A percentile compares a stretch with the other conserved stretches of the same genome.
These are phyloP conservation scores for Fusarium musae DNA, from an alignment of 2,329 filamentous ascomycete genomes.

Conservation along the genomic window DNA sequence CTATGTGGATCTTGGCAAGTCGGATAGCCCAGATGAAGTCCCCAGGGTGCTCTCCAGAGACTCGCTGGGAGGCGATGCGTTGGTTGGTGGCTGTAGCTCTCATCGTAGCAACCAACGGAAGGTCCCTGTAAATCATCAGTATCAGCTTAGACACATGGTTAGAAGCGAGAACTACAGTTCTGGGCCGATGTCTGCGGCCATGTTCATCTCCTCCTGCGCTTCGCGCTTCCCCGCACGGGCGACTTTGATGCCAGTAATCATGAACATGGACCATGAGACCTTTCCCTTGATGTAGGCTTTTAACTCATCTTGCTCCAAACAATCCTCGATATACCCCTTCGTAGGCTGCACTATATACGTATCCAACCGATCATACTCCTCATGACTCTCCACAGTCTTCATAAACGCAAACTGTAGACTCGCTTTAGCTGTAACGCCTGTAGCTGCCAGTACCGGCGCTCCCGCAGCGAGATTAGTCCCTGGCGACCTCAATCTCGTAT, in stretches of 20 bases:
- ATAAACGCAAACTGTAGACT: not conserved
- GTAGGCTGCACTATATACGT: not conserved
- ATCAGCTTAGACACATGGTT: no score
- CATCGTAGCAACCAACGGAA: not conserved
- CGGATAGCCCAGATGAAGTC: not conserved
- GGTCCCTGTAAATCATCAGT: not conserved
- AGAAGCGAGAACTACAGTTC: no score
- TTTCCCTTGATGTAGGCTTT: not conserved
- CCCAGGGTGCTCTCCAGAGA: fast-evolving
- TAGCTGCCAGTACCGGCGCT: fast-evolving
- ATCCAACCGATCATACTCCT: not conserved
- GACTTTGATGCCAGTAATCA: not conserved
- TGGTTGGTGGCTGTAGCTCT: not conserved
- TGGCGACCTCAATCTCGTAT: fast-evolving
- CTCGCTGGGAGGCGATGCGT: fast-evolving
- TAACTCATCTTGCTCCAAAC: fast-evolving
- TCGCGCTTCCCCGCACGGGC: not conserved
- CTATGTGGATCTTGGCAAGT: not conserved
- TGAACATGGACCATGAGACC: not conserved
- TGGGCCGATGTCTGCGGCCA: fast-evolving
- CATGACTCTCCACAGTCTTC: not conserved
- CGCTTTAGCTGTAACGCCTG: fast-evolving
- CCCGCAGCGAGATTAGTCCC: not conserved
- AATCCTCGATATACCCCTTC: fast-evolving
- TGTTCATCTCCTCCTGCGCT: fast-evolving